Evolutionary conservation across 2,329 filamentous ascomycete genomes (phyloP), one percentile per base, ranked within the genome.

Genomic region (Fusarium fracticaudum): DNA sequence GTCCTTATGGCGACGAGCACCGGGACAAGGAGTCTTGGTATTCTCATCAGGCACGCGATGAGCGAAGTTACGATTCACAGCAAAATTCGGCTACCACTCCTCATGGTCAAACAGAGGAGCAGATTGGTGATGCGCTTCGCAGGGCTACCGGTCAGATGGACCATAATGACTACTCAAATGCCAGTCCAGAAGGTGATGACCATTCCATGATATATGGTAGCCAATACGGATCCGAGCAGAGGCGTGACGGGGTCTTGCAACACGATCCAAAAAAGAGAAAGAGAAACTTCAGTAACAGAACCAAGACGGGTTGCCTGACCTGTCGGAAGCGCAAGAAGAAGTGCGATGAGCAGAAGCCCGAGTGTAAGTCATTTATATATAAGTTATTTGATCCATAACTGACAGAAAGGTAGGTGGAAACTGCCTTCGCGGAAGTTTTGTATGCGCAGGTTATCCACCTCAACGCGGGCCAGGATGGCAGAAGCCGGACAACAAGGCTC

Each of bases 321-420:
- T 98, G 96, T 81, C 89, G 96, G 69, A 90, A 91, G 80, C 90
- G 96, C 67, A 98, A 98, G 88, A 98, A 98, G 90, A 98, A 98
- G 84, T 98, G 96, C 80, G 96, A 98, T 80, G 96, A 98, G 85
- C 90, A 89, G 61, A 97, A 97, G 82, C 96, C 96, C 33, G 91
- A 94, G 82, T 98, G 96, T 97, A 87, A 87, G 93, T 87, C 20
- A 15, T 62, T 29, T 37, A 14, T 20, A 31, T 22, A n/a, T 24
- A 54, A 38, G 24, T 24, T 40, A 54, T 40, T 37, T 53, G 31
- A 51, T 45, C 17, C 37, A 38, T 33, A 54, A 58, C 72, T 77
- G 61, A 73, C 44, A 59, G 38, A 44, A 67, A 70, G 35, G 37
- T 73, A 96, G 93, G 93, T 84, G 93, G 92, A 80, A 98, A 99